Percentiles rank a stretch among this genome's conserved stretches.
Evolutionary conservation across 129 eudicot species (phyloP).

Genomic region (Lactuca sativa): DNA sequence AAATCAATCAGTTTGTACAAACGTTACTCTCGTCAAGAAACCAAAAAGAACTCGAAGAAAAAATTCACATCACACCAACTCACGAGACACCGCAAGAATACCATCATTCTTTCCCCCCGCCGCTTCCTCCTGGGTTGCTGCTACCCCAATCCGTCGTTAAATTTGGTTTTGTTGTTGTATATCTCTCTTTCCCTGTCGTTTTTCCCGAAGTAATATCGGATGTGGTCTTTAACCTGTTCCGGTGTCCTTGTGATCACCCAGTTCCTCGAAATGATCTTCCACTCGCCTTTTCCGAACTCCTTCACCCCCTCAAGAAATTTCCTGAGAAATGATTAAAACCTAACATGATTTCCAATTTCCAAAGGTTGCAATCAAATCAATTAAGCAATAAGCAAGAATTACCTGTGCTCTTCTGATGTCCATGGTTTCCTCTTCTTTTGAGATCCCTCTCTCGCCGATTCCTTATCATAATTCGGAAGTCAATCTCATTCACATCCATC

Average conservation of each 20-base stretch:
- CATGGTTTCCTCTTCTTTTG: constrained; percentile 66
- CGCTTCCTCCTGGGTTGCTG: too few relatives aligned
- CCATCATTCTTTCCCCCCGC: too few relatives aligned
- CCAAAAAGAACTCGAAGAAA: too few relatives aligned
- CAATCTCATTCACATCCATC: constrained; percentile 42
- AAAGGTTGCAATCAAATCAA: background rate
- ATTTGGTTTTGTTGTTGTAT: too few relatives aligned
- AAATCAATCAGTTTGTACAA: too few relatives aligned
- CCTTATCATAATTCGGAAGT: constrained; percentile 37
- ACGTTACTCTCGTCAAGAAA: too few relatives aligned
- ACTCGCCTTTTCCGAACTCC: constrained; percentile 9
- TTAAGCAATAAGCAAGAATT: background rate
- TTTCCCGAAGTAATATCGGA: too few relatives aligned
- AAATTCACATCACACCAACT: too few relatives aligned
- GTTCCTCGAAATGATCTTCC: background rate
- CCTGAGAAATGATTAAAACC: background rate
- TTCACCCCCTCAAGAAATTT: background rate
- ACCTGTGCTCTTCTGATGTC: constrained; percentile 85
- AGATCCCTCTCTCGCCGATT: background rate
- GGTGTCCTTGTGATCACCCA: constrained; percentile 9
- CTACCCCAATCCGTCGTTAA: too few relatives aligned
- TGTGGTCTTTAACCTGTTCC: background rate
- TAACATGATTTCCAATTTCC: too few relatives aligned
- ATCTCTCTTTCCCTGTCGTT: too few relatives aligned
- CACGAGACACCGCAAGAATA: too few relatives aligned